Evolutionary conservation across 225 moss, liverwort and hornwort genomes (phyloP).

Genomic region (Physcomitrellopsis africana): DNA sequence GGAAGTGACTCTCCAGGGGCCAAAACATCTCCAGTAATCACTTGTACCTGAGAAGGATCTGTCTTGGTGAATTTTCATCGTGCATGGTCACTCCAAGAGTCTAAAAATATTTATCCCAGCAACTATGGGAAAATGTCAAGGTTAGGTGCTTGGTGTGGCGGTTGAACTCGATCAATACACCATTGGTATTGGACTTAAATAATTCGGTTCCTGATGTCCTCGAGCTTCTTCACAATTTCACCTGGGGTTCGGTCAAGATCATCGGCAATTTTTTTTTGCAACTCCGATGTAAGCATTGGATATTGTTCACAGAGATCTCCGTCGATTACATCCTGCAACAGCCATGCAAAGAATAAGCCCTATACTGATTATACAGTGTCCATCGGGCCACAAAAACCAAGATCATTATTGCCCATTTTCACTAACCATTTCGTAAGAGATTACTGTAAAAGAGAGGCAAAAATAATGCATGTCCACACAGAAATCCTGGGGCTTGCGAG

Average conservation of each 20-base stretch:
- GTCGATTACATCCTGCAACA: conserved; percentile 88
- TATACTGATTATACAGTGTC: too few species aligned
- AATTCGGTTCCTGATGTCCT: conserved; percentile 97
- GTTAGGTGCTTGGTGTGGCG: conserved; percentile 19
- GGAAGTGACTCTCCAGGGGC: conserved; percentile 6
- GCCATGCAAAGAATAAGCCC: conserved; percentile 7
- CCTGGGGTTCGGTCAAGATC: conserved; percentile 99
- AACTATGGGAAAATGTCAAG: conserved; percentile 13
- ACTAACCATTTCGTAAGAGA: too few species aligned
- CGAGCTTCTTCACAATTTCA: conserved; percentile 97
- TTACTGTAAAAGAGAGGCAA: too few species aligned
- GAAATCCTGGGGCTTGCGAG: too few species aligned
- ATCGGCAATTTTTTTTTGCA: conserved; percentile 96
- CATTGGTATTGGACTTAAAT: conserved; percentile 43
- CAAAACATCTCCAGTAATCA: conserved; percentile 12
- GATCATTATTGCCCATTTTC: too few species aligned
- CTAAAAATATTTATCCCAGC: conserved; percentile 14
- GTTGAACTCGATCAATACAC: conserved; percentile 17
- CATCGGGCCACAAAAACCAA: too few species aligned
- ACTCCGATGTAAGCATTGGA: conserved; percentile 77
- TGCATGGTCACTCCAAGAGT: conserved; percentile 28
- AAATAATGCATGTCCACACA: too few species aligned
- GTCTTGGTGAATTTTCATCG: conserved; percentile 22
- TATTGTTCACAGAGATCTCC: conserved; percentile 99
- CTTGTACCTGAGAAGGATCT: conserved; percentile 12